Base-by-base conservation (phyloP, 2,329 filamentous ascomycete species). In the Phialophora chinensis region DNA sequence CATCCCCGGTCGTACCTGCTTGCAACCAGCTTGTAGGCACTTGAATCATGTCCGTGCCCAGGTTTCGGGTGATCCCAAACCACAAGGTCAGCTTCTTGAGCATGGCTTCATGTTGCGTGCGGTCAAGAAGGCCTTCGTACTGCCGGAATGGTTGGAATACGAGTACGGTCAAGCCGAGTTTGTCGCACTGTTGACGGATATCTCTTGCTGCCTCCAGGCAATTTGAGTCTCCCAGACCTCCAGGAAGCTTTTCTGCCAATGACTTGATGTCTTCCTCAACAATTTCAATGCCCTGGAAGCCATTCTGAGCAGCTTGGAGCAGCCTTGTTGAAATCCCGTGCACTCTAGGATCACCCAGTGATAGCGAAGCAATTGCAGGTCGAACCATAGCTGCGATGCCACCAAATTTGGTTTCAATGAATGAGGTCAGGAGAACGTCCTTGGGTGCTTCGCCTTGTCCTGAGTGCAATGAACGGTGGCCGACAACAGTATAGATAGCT, bases 11-110 rank as follows among this genome's bases (percentile, higher is more conserved):
- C 8, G 81, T 80, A 1, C 74, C 65, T 47, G 77, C 75, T 0
- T 86, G 80, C 0, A 92, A 83, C 75, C 91, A 92, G 70, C 84
- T 90, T 3, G 88, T 90, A 0, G 91, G 90, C 29, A 94, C 86
- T 70, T 90, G 86, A 65, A 95, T 89, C 54, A 91, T 82, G 72
- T 92, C 86, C 1, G 90, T 92, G 8, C 81, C 80, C 0, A 94
- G 80, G 11, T 85, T 84, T n/a, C 84, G 81, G 4, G 86, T 87
- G 12, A 94, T 80, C 44, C 84, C 75, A 69, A 93, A 87, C 91
- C 91, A 94, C 20, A 89, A 79, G 11, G 83, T 79, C 25, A 93
- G 82, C 71, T 92, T 85, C 23, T 85, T 80, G 31, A 92, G 77
- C 5, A 87, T 82, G 31, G 81, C 77, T 1, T 77, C 77, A 73